These are phyloP conservation scores for Vaccinium macrocarpon DNA, from an alignment of 148 eudicot species.

Conservation along the genomic window DNA sequence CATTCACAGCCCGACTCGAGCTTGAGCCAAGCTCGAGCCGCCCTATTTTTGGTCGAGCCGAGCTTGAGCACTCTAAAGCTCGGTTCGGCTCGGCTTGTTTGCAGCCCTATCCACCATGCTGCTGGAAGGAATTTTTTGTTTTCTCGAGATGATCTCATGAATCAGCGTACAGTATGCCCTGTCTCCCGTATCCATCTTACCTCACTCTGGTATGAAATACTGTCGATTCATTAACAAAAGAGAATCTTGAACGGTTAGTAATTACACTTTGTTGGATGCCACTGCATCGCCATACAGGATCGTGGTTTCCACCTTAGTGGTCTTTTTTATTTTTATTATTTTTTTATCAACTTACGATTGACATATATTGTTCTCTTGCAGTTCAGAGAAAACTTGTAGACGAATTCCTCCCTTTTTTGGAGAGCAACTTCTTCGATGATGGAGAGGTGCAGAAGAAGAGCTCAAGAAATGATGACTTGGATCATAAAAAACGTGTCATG, in stretches of 20 bases:
- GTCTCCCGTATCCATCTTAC: not conserved
- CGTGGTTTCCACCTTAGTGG: not conserved
- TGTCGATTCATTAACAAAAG: not conserved
- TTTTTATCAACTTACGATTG: not conserved
- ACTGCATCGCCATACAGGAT: not conserved
- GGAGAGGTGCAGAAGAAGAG: constrained; percentile 20
- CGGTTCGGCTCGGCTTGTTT: too few species aligned
- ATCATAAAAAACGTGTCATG: constrained; percentile 25
- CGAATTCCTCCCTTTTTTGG: constrained; percentile 46
- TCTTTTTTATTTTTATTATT: not conserved
- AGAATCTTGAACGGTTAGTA: not conserved
- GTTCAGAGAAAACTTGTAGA: constrained; percentile 36
- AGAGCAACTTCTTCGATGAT: constrained; percentile 25
- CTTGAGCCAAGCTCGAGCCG: too few species aligned
- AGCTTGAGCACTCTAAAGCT: too few species aligned
- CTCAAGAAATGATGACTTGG: constrained; percentile 22
- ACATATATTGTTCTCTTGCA: constrained; percentile 22
- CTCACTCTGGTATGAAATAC: not conserved
- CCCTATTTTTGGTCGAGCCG: too few species aligned
- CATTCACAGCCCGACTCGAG: too few species aligned
- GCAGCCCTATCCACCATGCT: too few species aligned
- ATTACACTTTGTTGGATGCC: not conserved
- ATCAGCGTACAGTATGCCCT: not conserved
- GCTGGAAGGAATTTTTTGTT: not conserved
- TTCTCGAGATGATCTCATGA: not conserved